Evolutionary conservation across 2,329 filamentous ascomycete genomes (phyloP), one percentile per base, ranked within the genome.

Genomic region (Lachnellula suecica): DNA sequence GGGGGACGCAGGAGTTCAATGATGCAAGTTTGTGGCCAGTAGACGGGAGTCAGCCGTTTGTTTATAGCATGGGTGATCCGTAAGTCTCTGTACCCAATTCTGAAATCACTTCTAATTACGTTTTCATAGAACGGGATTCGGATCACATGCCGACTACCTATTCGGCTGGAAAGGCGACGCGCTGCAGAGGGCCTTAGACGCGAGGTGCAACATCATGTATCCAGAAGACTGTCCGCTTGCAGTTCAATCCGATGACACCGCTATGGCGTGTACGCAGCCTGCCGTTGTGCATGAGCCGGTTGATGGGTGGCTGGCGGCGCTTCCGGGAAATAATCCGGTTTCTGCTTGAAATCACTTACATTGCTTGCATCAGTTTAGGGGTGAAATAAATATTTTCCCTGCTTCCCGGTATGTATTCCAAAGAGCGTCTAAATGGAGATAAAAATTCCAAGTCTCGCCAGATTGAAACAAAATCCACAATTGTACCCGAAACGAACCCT

Each of bases 121-220:
- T 15, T 31, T 31, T 31, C 29, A 44, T 20, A 52, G 47, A 13
- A 79, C 76, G 0, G 79, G 79, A 38, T 79, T 75, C 58, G 77
- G 77, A 4, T 76, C 76, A 61, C 81, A 83, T 62, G 79, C 73
- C 44, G 80, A 84, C 66, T 84, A 84, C 63, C 29, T 78, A 23
- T 84, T 82, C 66, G 82, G 82, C 4, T 53, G 82, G 82, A 73
- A 84, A 45, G 64, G 74, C 0, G 56, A 67, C 2, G 67, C 71
- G 5, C 72, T 84, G 2, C 74, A 81, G 43, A 67, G 68, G 1
- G 79, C 78, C 10, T 70, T 82, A 58, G 69, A 76, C 48, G 68
- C 50, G 27, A 43, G 49, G 8, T 47, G 52, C 27, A 54, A n/a
- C 11, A 25, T 47, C 11, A 47, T 44, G 29, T 54, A 47, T 24